Evolutionary conservation across 106 monocot species (phyloP), one percentile per base, ranked within the genome.

Genomic region (Dendrobium huoshanense): DNA sequence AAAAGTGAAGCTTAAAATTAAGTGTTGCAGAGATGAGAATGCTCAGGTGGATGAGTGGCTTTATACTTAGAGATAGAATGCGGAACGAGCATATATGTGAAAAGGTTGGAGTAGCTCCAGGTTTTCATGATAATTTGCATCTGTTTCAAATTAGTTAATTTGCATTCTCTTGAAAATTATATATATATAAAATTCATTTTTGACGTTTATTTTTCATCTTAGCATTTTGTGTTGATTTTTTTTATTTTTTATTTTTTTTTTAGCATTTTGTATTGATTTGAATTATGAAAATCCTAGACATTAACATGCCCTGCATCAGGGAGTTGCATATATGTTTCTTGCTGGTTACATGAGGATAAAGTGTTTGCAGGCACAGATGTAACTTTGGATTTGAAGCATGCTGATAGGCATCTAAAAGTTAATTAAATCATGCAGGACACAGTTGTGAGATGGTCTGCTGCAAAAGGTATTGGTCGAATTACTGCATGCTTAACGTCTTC

Each of bases 361-460:
- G 19, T 76, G 11, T 27, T 47, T 51, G 24, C 25, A 13, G 9
- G 49, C 10, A 19, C 10, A 5, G 22, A 11, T 25, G 25, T 41
- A 49, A 15, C n/a, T 49, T 25, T 24, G 2, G 2, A 41, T 76
- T 45, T 76, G n/a, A 2, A 49, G 4, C 10, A 25, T 24, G 5
- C n/a, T 76, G 25, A 0, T 8, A 51, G 11, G 25, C 5, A 76
- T 76, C 27, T 76, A 16, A 49, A 86, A 68, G 41, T 43, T 78
- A 37, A 79, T 70, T 77, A 42, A 40, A 81, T 85, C 44, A 40
- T 87, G 81, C 86, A 98, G 95, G 91, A 93, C 80, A 99, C 98
- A 54, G 83, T 99, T 75, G 98, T 99, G 9, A 84, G 98, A 49
- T 99, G 98, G 98, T 95, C 95, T 85, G 89, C 98, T 80, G 98